These are phyloP conservation scores for Nymphaea colorata DNA, from an alignment of 164 flowering plant species.

Conservation along the genomic window DNA sequence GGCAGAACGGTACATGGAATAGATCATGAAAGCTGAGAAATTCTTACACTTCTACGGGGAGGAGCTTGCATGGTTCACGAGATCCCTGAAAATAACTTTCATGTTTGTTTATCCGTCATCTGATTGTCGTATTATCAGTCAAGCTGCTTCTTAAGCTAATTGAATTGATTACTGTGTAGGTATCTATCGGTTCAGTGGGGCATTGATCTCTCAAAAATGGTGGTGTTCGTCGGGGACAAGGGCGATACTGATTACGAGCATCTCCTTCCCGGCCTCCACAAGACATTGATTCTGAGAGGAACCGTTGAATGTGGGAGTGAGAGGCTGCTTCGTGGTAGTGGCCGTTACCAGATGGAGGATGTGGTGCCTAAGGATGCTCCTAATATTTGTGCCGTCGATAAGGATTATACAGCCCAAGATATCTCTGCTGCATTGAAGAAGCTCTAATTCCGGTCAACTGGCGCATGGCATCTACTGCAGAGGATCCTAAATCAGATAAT, in stretches of 20 bases:
- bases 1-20: no score
- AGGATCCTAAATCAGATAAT: no score
- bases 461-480: no score
- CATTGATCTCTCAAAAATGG: conserved; percentile 47
- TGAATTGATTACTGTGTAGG: conserved; percentile 19
- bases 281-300: conserved; percentile 48
- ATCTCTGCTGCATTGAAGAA: conserved; percentile 31
- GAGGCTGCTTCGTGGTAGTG: conserved; percentile 31
- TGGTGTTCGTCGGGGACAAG: conserved; percentile 52
- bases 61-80: no score
- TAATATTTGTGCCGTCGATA: conserved; percentile 19
- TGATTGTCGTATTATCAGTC: no score
- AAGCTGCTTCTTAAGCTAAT: no score
- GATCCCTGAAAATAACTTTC: no score
- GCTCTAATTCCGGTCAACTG: neutral
- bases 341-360: conserved; percentile 41
- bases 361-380: conserved; percentile 38
- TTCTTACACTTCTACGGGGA: no score
- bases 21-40: no score
- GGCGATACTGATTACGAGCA: conserved; percentile 75
- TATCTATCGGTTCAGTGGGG: conserved; percentile 70
- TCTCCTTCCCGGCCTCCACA: conserved; percentile 54
- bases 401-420: conserved; percentile 22
- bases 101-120: no score
- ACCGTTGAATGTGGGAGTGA: conserved; percentile 46